Evolutionary conservation across 2,329 filamentous ascomycete genomes (phyloP).

Genomic region (Pyrenophora seminiperda): DNA sequence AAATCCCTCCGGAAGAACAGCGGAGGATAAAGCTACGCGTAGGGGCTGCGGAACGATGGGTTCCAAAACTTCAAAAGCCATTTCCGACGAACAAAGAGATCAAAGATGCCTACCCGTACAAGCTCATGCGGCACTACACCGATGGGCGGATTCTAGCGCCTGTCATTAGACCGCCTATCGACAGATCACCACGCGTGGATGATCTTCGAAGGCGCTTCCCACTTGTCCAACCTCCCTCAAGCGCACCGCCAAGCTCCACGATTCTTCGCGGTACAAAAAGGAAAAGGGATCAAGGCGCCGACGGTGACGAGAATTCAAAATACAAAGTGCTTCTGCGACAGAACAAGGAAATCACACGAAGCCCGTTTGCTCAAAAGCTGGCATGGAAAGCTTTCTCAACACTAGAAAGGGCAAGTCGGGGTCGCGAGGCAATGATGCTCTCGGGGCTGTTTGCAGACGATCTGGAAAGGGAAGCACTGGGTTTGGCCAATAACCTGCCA

Average conservation of each 20-base stretch:
- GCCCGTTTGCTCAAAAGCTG: slow-evolving; percentile 11
- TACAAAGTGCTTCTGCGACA: slow-evolving; percentile 2
- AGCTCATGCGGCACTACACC: slow-evolving; percentile 34
- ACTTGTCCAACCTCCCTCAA: neutral
- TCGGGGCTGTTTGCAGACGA: slow-evolving; percentile 19
- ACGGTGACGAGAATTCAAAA: neutral
- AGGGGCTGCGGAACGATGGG: slow-evolving; percentile 26
- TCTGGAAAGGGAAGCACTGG: slow-evolving; percentile 14
- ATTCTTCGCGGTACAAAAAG: neutral
- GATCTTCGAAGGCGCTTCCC: slow-evolving; percentile 23
- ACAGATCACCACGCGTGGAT: slow-evolving; percentile 24
- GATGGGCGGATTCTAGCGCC: slow-evolving; percentile 1
- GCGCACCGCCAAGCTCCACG: neutral
- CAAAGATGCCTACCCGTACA: slow-evolving; percentile 25
- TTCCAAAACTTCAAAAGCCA: slow-evolving; percentile 21
- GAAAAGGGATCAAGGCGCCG: neutral
- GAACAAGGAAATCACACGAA: slow-evolving; percentile 22
- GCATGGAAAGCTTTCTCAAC: slow-evolving; percentile 28
- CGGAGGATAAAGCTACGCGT: slow-evolving; percentile 16
- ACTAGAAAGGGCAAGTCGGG: slow-evolving; percentile 11
- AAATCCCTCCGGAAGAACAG: slow-evolving; percentile 12
- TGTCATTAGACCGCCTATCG: slow-evolving; percentile 25
- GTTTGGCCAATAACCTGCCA: slow-evolving; percentile 22
- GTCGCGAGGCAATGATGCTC: slow-evolving; percentile 23
- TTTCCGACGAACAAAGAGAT: slow-evolving; percentile 23